Conservation (phyloP, 2,329 filamentous ascomycete species). For the Nemania bipapillata region DNA sequence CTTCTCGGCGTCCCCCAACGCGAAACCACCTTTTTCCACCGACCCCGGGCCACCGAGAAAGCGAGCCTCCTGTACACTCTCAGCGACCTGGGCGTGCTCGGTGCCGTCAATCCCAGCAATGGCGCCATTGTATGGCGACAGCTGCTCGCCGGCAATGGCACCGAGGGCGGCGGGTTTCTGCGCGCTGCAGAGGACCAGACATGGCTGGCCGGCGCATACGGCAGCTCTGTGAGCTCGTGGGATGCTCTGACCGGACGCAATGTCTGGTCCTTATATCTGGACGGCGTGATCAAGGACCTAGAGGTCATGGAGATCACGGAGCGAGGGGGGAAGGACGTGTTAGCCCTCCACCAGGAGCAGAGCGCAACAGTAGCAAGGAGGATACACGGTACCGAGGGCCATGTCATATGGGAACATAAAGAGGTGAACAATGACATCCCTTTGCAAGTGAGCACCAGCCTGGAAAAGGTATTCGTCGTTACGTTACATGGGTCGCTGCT, state of each 20-base stretch:
- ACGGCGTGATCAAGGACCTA: conserved; percentile 71
- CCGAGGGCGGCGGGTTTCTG: conserved; percentile 64
- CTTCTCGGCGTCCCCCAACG: conserved; percentile 84
- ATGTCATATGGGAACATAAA: conserved; percentile 80
- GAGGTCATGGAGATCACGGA: conserved; percentile 79
- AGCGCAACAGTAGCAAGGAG: conserved; percentile 71
- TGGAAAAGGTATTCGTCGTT: conserved; percentile 78
- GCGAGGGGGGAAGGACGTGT: conserved; percentile 69
- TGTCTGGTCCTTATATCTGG: conserved; percentile 75
- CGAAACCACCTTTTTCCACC: conserved; percentile 94
- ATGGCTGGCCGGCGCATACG: conserved; percentile 78
- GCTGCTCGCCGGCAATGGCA: conserved; percentile 66
- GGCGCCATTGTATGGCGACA: conserved; percentile 90
- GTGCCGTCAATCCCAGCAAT: conserved; percentile 87
- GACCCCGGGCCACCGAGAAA: conserved; percentile 80
- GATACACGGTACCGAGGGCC: conserved; percentile 77
- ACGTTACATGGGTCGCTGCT: conserved; percentile 75
- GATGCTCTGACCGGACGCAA: conserved; percentile 82
- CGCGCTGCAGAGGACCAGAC: conserved; percentile 82
- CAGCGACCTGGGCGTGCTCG: conserved; percentile 83
- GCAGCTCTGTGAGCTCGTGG: conserved; percentile 79
- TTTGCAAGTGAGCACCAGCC: conserved; percentile 78
- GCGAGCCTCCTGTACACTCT: conserved; percentile 92
- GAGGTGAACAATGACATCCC: conserved; percentile 76
- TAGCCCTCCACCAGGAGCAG: conserved; percentile 73